Evolutionary conservation across 2,329 filamentous ascomycete species (phyloP), one percentile per base, ranked within the genome.

Genomic region (Talaromyces sp.): DNA sequence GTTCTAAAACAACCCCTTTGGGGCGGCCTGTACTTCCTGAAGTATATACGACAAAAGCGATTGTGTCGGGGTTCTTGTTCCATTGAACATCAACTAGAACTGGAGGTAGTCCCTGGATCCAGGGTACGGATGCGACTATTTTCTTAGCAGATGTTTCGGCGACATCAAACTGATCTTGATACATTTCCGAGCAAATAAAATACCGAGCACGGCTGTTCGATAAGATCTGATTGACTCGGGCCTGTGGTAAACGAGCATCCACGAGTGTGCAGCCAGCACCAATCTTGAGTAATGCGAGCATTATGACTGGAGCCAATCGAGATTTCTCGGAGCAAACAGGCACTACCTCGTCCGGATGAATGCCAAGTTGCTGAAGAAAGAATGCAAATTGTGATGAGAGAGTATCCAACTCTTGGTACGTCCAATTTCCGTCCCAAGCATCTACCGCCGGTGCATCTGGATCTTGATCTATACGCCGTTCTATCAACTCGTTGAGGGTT

Each of bases 21-120:
- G 80, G 81, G 3, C 67, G 72, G 3, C 81, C 80, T 1, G 79
- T 82, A 3, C 76, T 76, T 0, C 80, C 80, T 1, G 79, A 82
- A 0, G 81, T 82, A 65, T 81, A 82, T 39, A 77, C 76, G 0
- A 81, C 45, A 58, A 79, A 82, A 39, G 56, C 56, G 41, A 45
- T 45, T 45, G 41, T 45, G 41, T 45, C 41, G 3, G 41, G 41
- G 8, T 45, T 45, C 3, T 45, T 45, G 41, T 45, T 45, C 41
- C 41, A 45, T 45, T 45, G 41, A 45, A 45, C 41, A 45, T 45
- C 41, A 45, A 45, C 41, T 45, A 45, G 41, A 45, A 45, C 41
- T 45, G 41, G 41, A 45, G 3, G 41, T 45, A 45, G 41, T 45
- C 9, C n/a, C 41, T 45, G 41, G 41, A 45, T 8, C 41, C 41